phyloP scores from a whole-genome alignment of 208 protist species.

The Entamoeba histolytica region DNA sequence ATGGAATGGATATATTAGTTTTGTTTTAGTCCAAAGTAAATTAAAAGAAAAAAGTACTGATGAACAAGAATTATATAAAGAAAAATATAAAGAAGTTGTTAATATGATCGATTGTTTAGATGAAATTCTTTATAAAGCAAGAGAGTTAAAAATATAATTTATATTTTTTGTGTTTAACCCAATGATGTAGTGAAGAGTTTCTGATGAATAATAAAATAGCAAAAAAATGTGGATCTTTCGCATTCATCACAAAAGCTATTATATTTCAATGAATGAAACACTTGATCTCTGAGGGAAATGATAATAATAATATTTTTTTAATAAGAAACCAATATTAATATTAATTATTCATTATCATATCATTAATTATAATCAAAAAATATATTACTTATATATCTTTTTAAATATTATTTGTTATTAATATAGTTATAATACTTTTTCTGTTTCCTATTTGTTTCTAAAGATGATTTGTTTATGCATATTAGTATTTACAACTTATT shows the following conservation, averaged over 20 bases:
- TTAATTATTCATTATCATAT: no score
- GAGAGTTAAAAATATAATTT: not conserved
- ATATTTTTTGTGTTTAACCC: not conserved
- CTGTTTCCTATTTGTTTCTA: no score
- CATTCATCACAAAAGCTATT: not conserved
- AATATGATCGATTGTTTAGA: not conserved
- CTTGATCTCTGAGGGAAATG: not conserved
- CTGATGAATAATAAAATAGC: not conserved
- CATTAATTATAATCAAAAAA: no score
- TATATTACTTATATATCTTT: no score
- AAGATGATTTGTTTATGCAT: no score
- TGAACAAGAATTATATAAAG: not conserved
- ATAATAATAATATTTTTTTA: not conserved
- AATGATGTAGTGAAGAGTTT: not conserved
- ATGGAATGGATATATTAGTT: not conserved
- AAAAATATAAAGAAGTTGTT: not conserved
- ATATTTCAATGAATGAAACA: not conserved
- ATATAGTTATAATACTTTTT: no score
- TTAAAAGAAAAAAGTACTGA: not conserved
- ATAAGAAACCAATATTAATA: no score
- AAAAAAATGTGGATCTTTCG: no score
- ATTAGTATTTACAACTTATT: no score
- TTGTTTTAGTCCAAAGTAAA: not conserved
- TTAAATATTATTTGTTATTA: no score
- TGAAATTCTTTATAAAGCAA: not conserved